These are phyloP conservation scores for Psophocarpus tetragonolobus DNA, from an alignment of 306 rosid species.

Conservation along the genomic window DNA sequence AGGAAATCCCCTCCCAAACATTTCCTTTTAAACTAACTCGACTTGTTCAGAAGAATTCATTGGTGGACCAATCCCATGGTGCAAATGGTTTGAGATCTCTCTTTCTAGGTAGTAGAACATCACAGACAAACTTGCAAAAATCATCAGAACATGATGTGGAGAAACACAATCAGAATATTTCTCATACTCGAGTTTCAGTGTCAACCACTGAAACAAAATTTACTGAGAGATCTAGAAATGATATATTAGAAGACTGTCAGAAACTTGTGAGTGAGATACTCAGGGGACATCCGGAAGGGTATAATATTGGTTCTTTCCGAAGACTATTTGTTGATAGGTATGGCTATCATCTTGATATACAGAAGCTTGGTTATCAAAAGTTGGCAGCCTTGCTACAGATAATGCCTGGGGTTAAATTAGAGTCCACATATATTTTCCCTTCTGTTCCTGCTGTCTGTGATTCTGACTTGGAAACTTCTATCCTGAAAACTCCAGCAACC, in stretches of 20 bases:
- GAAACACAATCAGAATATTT: constrained; percentile 41
- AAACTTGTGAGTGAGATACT: constrained; percentile 61
- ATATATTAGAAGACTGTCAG: constrained; percentile 59
- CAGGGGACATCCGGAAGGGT: constrained; percentile 61
- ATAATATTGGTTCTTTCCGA: constrained; percentile 48
- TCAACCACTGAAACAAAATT: constrained; percentile 32
- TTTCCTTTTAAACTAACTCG: constrained; percentile 57
- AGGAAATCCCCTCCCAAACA: constrained; percentile 55
- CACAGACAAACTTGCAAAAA: constrained; percentile 34
- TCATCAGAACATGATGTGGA: constrained; percentile 43
- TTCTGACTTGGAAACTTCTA: constrained; percentile 34
- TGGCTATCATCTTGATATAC: constrained; percentile 59
- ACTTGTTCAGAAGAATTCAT: constrained; percentile 38
- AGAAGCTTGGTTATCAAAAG: constrained; percentile 68
- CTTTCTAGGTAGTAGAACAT: constrained; percentile 35
- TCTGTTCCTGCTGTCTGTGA: constrained; percentile 26
- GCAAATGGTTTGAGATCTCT: constrained; percentile 63
- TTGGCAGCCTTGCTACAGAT: constrained; percentile 55
- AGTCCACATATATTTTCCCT: constrained; percentile 46
- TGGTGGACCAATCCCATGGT: constrained; percentile 25
- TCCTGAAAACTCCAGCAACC: constrained; percentile 37
- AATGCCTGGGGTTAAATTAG: constrained; percentile 67
- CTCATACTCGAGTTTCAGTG: constrained; percentile 42
- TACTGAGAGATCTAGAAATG: constrained; percentile 46
- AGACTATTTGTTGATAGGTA: constrained; percentile 48